Evolutionary conservation across 179 eudicot genomes (phyloP).

Genomic region (Spinacia oleracea): DNA sequence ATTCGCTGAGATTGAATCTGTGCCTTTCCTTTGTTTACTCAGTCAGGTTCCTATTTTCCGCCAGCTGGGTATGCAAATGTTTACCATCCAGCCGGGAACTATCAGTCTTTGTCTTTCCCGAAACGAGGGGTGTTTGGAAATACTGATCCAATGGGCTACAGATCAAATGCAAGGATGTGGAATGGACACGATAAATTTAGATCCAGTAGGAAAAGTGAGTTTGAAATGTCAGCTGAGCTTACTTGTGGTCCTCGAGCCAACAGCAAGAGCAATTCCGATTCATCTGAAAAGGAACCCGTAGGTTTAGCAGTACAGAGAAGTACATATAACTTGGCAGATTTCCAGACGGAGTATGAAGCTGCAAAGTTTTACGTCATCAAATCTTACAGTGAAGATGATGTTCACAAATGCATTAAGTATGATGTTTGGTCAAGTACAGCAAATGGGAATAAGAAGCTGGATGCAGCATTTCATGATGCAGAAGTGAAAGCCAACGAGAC

Average conservation of each 20-base stretch:
- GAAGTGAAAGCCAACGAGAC: conserved; percentile 54
- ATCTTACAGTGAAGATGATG: conserved; percentile 93
- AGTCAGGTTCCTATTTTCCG: conserved; percentile 15
- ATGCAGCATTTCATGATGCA: conserved; percentile 73
- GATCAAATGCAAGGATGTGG: conserved; percentile 12
- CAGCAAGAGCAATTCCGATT: conserved; percentile 7
- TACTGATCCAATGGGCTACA: conserved; percentile 15
- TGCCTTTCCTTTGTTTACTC: not conserved
- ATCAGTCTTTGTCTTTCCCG: conserved; percentile 9
- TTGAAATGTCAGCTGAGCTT: conserved; percentile 13
- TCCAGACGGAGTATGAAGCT: conserved; percentile 52
- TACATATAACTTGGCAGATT: conserved; percentile 35
- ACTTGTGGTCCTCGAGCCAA: conserved; percentile 19
- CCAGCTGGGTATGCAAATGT: conserved; percentile 6
- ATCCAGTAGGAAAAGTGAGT: conserved; percentile 16
- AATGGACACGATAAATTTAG: conserved; percentile 13
- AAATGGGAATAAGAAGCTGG: conserved; percentile 74
- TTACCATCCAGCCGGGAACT: not conserved
- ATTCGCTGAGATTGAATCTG: not conserved
- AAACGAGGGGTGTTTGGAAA: conserved; percentile 8
- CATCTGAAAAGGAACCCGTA: conserved; percentile 8
- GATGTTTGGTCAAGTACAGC: conserved; percentile 96
- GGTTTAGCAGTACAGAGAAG: conserved; percentile 7
- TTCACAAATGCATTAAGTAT: conserved; percentile 83
- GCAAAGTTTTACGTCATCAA: conserved; percentile 85